Evolutionary conservation across 345 rosid species (phyloP).

Genomic region (Bretschneidera sinensis): DNA sequence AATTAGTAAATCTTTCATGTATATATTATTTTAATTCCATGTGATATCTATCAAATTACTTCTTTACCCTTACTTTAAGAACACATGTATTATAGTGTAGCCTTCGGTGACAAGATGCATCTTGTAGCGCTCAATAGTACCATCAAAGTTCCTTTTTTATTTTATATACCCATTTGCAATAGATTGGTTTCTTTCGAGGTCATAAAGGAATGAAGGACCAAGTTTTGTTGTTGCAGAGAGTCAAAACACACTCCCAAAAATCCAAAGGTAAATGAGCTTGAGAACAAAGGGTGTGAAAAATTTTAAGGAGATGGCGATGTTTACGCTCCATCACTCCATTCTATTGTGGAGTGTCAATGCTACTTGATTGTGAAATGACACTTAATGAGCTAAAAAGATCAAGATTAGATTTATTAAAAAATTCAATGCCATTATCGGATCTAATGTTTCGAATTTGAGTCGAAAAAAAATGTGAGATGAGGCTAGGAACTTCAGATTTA

Average conservation of each 20-base stretch:
- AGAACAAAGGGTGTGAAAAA: no score
- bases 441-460: background rate
- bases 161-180: background rate
- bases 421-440: background rate
- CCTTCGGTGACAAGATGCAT: background rate
- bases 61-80: no score
- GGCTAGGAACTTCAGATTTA: background rate
- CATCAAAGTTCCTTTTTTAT: background rate
- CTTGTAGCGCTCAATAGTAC: no score
- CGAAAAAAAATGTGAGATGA: background rate
- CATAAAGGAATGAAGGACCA: background rate
- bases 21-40: no score
- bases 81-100: no score
- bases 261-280: background rate
- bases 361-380: background rate
- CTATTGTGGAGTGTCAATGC: background rate
- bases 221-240: background rate
- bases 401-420: background rate
- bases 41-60: no score
- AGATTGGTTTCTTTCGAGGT: background rate
- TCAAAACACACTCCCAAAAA: no score
- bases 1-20: no score
- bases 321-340: background rate
- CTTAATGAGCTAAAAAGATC: no score
- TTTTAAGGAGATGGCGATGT: background rate